These are phyloP conservation scores for Parmales sp. DNA, from an alignment of 108 stramenopile species.

Conservation along the genomic window DNA sequence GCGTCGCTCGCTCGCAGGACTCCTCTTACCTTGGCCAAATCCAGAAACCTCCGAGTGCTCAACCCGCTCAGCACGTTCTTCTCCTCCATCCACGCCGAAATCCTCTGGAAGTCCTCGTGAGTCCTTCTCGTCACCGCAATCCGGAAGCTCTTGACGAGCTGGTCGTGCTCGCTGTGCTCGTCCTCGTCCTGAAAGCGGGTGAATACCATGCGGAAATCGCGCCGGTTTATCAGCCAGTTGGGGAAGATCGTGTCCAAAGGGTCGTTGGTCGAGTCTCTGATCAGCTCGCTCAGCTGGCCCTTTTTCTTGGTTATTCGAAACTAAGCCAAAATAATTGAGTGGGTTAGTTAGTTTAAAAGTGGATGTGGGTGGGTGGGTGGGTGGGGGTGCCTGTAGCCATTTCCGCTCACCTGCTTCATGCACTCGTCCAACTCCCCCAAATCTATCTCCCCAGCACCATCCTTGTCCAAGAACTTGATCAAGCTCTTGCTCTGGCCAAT, in stretches of 20 bases:
- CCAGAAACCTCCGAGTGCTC: not conserved
- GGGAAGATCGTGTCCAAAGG: not conserved
- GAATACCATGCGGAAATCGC: not conserved
- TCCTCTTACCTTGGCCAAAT: no score
- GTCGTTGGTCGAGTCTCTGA: not conserved
- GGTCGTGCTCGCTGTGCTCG: not conserved
- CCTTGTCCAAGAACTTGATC: not conserved
- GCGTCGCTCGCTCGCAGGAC: no score
- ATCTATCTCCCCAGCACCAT: not conserved
- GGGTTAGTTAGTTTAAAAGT: not conserved
- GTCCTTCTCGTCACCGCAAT: not conserved
- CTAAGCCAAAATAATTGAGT: no score
- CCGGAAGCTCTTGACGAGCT: not conserved
- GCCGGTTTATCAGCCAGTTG: conserved; percentile 1
- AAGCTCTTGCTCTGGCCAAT: not conserved
- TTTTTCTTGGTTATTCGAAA: not conserved
- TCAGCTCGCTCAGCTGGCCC: not conserved
- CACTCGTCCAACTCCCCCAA: not conserved
- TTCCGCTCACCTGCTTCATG: not conserved
- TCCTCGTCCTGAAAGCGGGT: conserved; percentile 1
- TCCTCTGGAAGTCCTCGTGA: not conserved
- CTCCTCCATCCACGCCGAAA: conserved; percentile 5
- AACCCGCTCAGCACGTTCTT: not conserved
- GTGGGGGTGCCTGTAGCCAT: not conserved
- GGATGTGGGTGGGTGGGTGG: not conserved